Base-by-base conservation (phyloP, 2,329 filamentous ascomycete genomes). In the Scopulariopsis brevicaulis region DNA sequence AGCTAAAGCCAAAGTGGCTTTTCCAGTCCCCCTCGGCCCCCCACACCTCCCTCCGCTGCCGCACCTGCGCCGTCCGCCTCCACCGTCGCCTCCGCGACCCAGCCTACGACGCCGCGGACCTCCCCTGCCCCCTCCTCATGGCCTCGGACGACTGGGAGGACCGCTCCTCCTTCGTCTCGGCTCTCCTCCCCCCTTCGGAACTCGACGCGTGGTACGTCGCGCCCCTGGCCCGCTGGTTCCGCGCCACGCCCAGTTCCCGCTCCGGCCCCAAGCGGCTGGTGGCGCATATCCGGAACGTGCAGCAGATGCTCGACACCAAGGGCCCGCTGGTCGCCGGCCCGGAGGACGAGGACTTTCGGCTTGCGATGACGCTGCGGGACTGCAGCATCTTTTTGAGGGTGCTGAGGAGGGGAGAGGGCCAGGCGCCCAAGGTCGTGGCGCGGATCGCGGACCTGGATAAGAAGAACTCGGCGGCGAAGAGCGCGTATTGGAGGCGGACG, bases 1-100 rank as follows among this genome's bases (percentile, higher is more conserved):
- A 93, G 68, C 87, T 93, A 71, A 94, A 94, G 68, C 89, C 89
- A 15, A 94, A 94, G 71, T 94, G 89, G 89, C 79, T 94, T 28
- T 73, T 78, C 10, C 88, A 91, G 68, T 92, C 88, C 2, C 87
- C 85, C 4, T 84, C 82, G 43, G 88, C 89, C 0, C 89, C 89
- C 1, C 28, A 67, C 0, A 70, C 73, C 32, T 81, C 87, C 48
- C 79, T 75, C 55, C 77, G 87, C 55, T 94, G 89, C 71, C 83
- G 89, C 35, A 90, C 86, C 46, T 94, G 89, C 68, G 89, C 89
- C 43, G 73, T 73, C 53, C 70, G 74, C 61, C 66, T 75, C 54
- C 66, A 67, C 55, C 71, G 70, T 58, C 67, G 70, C 43, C 58
- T 72, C 55, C 65, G 63, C 50, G 66, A 71, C 57, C 65, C 69